These are phyloP conservation scores for Quercus gilva DNA, from an alignment of 306 rosid species.

Conservation along the genomic window DNA sequence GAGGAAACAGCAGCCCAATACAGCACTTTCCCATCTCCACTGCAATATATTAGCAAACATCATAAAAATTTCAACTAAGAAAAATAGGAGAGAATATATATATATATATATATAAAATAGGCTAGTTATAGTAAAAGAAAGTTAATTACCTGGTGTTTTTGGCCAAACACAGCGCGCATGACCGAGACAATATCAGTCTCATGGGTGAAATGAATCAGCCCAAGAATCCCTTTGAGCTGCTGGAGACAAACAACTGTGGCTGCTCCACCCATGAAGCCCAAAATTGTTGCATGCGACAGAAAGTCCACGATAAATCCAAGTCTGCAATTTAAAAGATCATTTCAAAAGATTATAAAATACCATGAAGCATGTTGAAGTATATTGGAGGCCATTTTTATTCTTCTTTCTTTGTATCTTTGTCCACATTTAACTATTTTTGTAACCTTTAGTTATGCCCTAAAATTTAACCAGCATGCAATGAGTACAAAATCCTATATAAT, in stretches of 20 bases:
- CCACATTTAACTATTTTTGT: background rate
- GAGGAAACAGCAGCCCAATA: constrained; percentile 43
- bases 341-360: background rate
- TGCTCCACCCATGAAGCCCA: constrained; percentile 99
- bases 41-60: background rate
- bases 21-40: constrained; percentile 62
- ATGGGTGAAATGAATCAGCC: constrained; percentile 74
- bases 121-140: background rate
- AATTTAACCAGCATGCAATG: background rate
- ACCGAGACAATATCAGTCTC: constrained; percentile 69
- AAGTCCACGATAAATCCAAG: constrained; percentile 92
- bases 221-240: constrained; percentile 79
- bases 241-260: constrained; percentile 88
- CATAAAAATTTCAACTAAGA: background rate
- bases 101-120: too few species aligned
- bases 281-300: constrained; percentile 87
- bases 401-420: background rate
- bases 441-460: background rate
- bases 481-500: background rate
- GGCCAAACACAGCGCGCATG: constrained; percentile 73
- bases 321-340: constrained; percentile 31
- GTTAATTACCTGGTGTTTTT: constrained; percentile 56
- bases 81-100: background rate
- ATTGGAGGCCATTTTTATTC: too few species aligned
- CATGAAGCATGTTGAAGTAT: too few species aligned